Percentiles rank a stretch among this genome's conserved stretches.
phyloP scores from a whole-genome alignment of 2,329 filamentous ascomycete genomes.

The Arthrobotrys pseudoclavata region DNA sequence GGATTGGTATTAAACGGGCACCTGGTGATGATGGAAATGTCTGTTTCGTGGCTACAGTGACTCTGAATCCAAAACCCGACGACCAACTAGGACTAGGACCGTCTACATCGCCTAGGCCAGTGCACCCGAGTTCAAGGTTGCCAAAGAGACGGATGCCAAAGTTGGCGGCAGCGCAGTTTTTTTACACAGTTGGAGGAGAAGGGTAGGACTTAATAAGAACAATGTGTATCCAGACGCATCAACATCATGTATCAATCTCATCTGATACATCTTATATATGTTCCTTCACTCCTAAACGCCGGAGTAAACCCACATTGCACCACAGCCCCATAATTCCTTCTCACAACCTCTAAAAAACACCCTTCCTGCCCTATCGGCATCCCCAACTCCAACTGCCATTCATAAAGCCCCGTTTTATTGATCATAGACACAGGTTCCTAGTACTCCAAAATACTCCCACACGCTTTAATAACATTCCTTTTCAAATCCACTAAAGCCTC shows the following conservation, averaged over 20 bases:
- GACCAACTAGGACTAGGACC: no score
- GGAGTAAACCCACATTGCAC: background rate
- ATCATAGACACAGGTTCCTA: slow-evolving; percentile 6
- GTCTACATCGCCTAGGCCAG: background rate
- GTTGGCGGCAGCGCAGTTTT: slow-evolving; percentile 16
- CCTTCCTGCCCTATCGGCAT: background rate
- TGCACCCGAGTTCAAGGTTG: background rate
- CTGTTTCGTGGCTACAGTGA: no score
- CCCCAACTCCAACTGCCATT: slow-evolving; percentile 22
- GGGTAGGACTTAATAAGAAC: background rate
- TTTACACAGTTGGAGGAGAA: slow-evolving; percentile 5
- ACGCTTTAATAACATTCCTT: slow-evolving; percentile 1
- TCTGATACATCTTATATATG: background rate
- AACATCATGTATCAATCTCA: no score
- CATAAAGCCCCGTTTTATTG: background rate
- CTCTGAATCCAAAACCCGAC: no score
- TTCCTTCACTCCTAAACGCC: background rate
- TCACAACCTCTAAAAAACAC: slow-evolving; percentile 26
- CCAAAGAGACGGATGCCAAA: slow-evolving; percentile 21
- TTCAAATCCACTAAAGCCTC: slow-evolving; percentile 10
- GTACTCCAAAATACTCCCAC: slow-evolving; percentile 1
- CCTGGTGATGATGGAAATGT: no score
- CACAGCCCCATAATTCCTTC: slow-evolving; percentile 19
- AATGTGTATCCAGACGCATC: no score
- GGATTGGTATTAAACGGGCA: no score